phyloP scores from a whole-genome alignment of 257 asterid genomes.

The Datura wrightii region DNA sequence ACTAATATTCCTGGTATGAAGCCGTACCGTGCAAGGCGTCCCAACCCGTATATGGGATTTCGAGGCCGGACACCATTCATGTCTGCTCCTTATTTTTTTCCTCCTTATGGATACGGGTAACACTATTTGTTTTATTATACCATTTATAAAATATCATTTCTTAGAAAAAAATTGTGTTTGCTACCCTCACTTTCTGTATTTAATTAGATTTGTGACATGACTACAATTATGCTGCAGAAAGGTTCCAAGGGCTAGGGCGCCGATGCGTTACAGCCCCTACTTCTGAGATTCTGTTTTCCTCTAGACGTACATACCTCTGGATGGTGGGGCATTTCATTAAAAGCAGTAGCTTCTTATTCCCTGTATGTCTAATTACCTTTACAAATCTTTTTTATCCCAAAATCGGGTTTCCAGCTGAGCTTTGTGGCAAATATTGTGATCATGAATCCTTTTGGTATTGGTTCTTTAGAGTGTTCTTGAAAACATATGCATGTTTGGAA shows the following conservation, averaged over 20 bases:
- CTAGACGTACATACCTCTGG: not conserved
- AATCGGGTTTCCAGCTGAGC: not conserved
- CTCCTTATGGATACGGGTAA: conserved; percentile 88
- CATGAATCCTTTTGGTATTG: not conserved
- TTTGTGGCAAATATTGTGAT: conserved; percentile 24
- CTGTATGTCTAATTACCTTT: conserved; percentile 15
- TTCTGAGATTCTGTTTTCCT: conserved; percentile 42
- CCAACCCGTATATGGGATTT: conserved; percentile 62
- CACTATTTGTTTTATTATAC: not conserved
- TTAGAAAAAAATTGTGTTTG: not conserved
- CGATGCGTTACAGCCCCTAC: conserved; percentile 75
- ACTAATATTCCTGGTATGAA: conserved; percentile 97
- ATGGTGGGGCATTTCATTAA: not conserved
- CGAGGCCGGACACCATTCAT: conserved; percentile 76
- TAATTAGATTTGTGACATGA: conserved; percentile 3
- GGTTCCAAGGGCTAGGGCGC: conserved; percentile 72
- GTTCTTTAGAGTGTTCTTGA: not conserved
- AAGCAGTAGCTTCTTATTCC: conserved; percentile 9
- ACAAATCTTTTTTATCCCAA: not conserved
- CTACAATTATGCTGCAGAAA: conserved; percentile 47
- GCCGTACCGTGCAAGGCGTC: conserved; percentile 76
- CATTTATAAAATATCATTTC: not conserved
- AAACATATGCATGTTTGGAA: conserved; percentile 2
- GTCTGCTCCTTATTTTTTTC: conserved; percentile 61
- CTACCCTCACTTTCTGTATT: not conserved